Conservation (phyloP, 2,329 filamentous ascomycete species). For the Allantophomopsis lycopodina region DNA sequence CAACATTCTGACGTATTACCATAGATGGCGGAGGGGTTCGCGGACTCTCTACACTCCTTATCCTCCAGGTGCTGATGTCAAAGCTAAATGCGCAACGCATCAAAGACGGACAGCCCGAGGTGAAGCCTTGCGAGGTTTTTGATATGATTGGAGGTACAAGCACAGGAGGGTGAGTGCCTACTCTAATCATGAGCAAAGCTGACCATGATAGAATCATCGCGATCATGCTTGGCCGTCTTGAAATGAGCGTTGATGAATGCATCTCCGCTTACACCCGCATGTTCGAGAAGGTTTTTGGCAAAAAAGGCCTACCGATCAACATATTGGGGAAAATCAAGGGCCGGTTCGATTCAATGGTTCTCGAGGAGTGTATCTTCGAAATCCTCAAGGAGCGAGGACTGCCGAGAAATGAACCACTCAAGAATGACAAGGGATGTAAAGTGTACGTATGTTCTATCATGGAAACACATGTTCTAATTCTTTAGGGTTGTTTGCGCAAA, state of each 20-base stretch:
- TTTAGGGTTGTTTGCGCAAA: no score
- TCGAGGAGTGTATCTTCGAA: constrained; percentile 2
- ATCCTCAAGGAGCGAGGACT: constrained; percentile 4
- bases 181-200: background rate
- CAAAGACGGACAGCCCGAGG: no score
- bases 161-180: constrained; percentile 3
- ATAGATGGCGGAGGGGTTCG: constrained; percentile 20
- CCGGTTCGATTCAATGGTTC: constrained; percentile 4
- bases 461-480: no score
- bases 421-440: background rate
- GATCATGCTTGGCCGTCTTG: constrained; percentile 22
- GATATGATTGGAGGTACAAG: constrained; percentile 4
- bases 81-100: no score
- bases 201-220: constrained; percentile 17
- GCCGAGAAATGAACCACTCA: background rate
- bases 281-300: background rate
- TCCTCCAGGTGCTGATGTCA: constrained; percentile 17
- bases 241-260: constrained; percentile 18
- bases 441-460: no score
- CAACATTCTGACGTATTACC: no score
- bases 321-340: constrained; percentile 3
- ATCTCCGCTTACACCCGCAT: background rate
- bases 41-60: constrained; percentile 18
- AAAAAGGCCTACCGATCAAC: constrained; percentile 1
- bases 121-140: background rate